Evolutionary conservation across 139 green algal species (phyloP), one percentile per base, ranked within the genome.

Genomic region (Mesostigma viride): DNA sequence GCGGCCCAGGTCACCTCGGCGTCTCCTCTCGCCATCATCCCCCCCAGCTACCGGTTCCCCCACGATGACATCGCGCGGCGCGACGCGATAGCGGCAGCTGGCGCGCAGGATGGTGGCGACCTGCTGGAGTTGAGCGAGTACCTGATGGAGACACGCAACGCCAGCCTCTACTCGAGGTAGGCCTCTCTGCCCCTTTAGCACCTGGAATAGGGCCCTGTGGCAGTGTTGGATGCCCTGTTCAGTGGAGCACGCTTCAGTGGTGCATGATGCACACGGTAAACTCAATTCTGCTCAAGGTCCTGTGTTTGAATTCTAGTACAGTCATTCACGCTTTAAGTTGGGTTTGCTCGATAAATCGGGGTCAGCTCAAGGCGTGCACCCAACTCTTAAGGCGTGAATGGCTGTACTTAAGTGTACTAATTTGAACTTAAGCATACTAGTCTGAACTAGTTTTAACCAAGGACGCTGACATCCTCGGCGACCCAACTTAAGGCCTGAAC

Each of bases 51-150:
- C 11, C n/a, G 11, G 5, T 64, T 64, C 40, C 58, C 58, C 8
- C 5, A 6, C 8, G 30, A 3, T 3, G 30, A 35, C 30, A 24
- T n/a, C 3, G n/a, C n/a, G n/a, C 58, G 35, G 58, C 3, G 3
- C 3, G 28, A 64, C 6, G 31, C 31, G 8, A 27, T 64, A 5
- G 58, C 28, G 6, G 58, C 24, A 8, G 58, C 58, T 26, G 58
- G 58, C 28, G 8, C 58, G 6, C 3, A 64, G 6, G 31, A 64
- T 3, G 58, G 58, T 3, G 26, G 26, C 3, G 30, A 24, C 3
- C 31, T 64, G 17, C 4, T 64, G 27, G 4, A 36, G 26, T 45
- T 64, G 58, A 64, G 58, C 58, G 58, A 35, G 27, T 64, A 45
- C 31, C 58, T 64, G 26, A 35, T 64, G 6, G 58, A 11, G 11